phyloP scores from a whole-genome alignment of 495 filamentous ascomycete genomes.

The Copromyces sp. region DNA sequence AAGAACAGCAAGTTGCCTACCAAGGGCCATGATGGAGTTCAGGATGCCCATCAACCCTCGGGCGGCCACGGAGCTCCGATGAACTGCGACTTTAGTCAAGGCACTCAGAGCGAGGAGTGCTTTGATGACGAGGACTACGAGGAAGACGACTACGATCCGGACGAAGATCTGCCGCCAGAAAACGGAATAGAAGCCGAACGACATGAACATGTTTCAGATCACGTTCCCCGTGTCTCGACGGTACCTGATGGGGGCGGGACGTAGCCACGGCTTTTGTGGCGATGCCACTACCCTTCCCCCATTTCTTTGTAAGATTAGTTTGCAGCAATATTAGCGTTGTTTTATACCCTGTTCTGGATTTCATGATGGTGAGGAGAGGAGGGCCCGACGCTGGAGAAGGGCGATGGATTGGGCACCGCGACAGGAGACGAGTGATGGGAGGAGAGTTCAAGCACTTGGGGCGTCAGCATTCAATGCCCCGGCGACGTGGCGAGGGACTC shows the following conservation, averaged over 20 bases:
- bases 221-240: neutral
- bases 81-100: constrained; percentile 22
- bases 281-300: neutral
- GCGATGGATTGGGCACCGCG: neutral
- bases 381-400: neutral
- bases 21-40: constrained; percentile 35
- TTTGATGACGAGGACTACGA: constrained; percentile 31
- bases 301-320: neutral
- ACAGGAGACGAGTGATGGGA: neutral
- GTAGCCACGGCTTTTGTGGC: neutral
- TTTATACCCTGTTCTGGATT: neutral
- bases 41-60: constrained; percentile 12
- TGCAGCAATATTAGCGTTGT: neutral
- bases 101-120: constrained; percentile 23
- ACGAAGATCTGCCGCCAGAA: constrained; percentile 20
- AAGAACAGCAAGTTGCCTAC: constrained; percentile 52
- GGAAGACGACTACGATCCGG: constrained; percentile 24
- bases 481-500: neutral
- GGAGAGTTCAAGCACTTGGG: neutral
- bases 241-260: constrained; percentile 11
- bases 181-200: constrained; percentile 15
- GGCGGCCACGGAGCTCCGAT: constrained; percentile 16
- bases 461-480: neutral
- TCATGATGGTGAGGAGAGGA: neutral
- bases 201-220: constrained; percentile 8